Base-by-base conservation (phyloP, 2,329 filamentous ascomycete genomes). In the Trichophyton benhamiae region DNA sequence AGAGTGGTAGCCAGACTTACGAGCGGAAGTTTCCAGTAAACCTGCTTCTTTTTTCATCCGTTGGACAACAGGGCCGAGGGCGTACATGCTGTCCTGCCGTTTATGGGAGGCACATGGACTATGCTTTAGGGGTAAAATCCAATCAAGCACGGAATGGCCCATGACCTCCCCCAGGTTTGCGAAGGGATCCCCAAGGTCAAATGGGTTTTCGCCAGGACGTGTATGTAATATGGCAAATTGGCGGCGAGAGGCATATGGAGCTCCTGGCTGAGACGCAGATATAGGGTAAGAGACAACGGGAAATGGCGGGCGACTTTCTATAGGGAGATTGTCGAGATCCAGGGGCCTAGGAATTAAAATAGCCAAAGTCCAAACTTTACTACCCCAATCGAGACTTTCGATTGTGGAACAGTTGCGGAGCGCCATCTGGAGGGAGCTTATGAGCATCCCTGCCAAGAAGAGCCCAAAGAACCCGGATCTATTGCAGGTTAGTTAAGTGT, bases 181-280 rank as follows among this genome's bases (percentile, higher is more conserved):
- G 64, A 82, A 79, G 7, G 76, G 75, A 33, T 72, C 76, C 1
- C 88, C 89, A 0, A 94, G 76, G 67, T 95, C 83, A 85, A 90
- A 99, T 0, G 90, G 89, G 66, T 96, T 96, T 67, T 94, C 86
- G 8, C 88, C 86, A 0, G 83, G 80, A 2, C 83, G 78, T 0
- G 87, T 89, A 63, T 83, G 81, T 1, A 96, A 77, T 46, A 97
- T 87, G 11, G 89, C 90, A 70, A 95, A 97, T 9, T 83, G 87
- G 30, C 86, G 82, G 3, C 76, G 79, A 25, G 77, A 72, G 64
- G 57, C n/a, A 66, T 48, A 36, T 49, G 58, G 17, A 30, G 36
- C 38, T 7, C 46, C 41, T 5, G 53, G 25, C 17, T 65, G 61
- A 2, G 68, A 62, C n/a, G 66, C 60, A 65, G 67, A 63, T 11